phyloP scores from a whole-genome alignment of 495 filamentous ascomycete genomes.

The Xylaria longipes region DNA sequence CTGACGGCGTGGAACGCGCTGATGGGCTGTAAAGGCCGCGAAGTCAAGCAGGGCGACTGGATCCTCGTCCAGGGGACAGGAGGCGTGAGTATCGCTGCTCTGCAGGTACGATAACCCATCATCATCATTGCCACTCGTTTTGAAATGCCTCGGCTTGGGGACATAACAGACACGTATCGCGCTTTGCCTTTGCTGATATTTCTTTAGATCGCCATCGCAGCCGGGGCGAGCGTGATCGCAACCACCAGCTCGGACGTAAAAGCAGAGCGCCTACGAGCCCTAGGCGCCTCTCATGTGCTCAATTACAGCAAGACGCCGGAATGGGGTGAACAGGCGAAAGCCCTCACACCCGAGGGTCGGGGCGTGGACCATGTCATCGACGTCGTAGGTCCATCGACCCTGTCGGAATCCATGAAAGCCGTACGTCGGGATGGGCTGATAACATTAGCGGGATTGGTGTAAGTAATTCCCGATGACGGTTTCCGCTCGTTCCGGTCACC shows the following conservation, averaged over 20 bases:
- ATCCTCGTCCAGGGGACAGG: background rate
- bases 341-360: constrained; percentile 24
- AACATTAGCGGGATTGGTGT: background rate
- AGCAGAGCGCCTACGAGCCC: constrained; percentile 22
- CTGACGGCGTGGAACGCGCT: constrained; percentile 47
- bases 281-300: constrained; percentile 24
- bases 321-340: constrained; percentile 17
- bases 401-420: background rate
- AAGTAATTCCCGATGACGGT: background rate
- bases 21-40: constrained; percentile 26
- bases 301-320: background rate
- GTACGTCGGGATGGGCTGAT: background rate
- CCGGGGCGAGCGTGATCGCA: constrained; percentile 27
- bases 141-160: too few species aligned
- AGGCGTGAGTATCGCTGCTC: background rate
- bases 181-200: background rate
- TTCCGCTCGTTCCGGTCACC: background rate
- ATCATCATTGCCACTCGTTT: background rate
- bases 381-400: constrained; percentile 48
- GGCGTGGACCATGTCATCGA: constrained; percentile 30
- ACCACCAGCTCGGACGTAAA: constrained; percentile 29
- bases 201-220: constrained; percentile 7
- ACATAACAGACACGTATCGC: background rate
- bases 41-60: background rate
- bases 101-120: background rate